Conservation (phyloP, 768 basidiomycete species). For the Clitopilus passeckerianus region DNA sequence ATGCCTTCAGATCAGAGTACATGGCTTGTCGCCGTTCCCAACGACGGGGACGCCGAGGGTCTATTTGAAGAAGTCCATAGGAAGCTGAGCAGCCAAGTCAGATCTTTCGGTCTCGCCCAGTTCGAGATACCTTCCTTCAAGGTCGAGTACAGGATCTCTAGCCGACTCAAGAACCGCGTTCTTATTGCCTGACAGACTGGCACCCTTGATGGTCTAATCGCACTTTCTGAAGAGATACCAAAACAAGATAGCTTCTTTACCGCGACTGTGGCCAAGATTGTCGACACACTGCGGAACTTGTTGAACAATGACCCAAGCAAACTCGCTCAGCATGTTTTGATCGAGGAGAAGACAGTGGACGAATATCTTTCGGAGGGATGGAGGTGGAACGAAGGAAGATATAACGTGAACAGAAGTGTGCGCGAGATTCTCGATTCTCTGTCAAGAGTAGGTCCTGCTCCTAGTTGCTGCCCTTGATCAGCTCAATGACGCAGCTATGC, state of each 20-base stretch:
- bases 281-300: slow-evolving; percentile 89
- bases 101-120: slow-evolving; percentile 52
- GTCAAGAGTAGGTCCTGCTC: slow-evolving; percentile 57
- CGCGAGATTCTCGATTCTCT: slow-evolving; percentile 82
- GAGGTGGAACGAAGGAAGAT: slow-evolving; percentile 94
- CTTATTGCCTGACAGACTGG: slow-evolving; percentile 61
- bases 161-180: background rate
- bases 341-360: slow-evolving; percentile 78
- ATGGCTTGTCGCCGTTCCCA: slow-evolving; percentile 86
- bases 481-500: slow-evolving; percentile 8
- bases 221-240: slow-evolving; percentile 87
- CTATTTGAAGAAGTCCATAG: slow-evolving; percentile 59
- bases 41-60: slow-evolving; percentile 80
- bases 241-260: slow-evolving; percentile 92
- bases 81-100: slow-evolving; percentile 58
- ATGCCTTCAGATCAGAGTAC: slow-evolving; percentile 98
- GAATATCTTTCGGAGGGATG: slow-evolving; percentile 76
- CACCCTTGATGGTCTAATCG: slow-evolving; percentile 84
- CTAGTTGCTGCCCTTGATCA: background rate
- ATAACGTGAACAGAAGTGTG: slow-evolving; percentile 77
- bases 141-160: slow-evolving; percentile 39
- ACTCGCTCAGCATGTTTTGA: slow-evolving; percentile 67
- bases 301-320: slow-evolving; percentile 82
- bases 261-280: slow-evolving; percentile 81
- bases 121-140: slow-evolving; percentile 86